A percentile compares a stretch with the other conserved stretches of the same genome.
phyloP scores from a whole-genome alignment of 192 early-diverging fungal genomes.

The Cetraspora pellucida region DNA sequence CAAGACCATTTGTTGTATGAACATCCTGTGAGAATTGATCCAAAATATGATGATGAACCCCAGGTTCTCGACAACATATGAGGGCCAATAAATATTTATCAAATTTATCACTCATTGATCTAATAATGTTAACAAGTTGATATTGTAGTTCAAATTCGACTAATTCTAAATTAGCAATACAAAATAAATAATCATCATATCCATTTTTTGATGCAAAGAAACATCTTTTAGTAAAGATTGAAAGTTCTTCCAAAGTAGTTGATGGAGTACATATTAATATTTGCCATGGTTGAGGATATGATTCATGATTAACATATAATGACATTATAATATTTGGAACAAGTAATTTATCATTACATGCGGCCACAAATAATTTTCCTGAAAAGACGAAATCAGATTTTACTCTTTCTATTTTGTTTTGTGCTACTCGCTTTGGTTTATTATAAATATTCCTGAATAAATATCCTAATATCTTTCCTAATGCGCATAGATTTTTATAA shows the following conservation, averaged over 20 bases:
- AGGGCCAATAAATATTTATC: conserved; percentile 22
- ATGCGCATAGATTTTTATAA: not conserved
- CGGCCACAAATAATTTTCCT: conserved; percentile 33
- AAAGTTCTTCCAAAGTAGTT: conserved; percentile 32
- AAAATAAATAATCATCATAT: conserved; percentile 32
- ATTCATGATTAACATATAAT: conserved; percentile 26
- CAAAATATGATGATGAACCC: not conserved
- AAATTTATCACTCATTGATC: not conserved
- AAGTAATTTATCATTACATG: conserved; percentile 28
- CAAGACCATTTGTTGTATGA: conserved; percentile 7
- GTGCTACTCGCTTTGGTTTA: not conserved
- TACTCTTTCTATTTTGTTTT: not conserved
- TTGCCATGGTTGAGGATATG: conserved; percentile 30
- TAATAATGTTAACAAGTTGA: conserved; percentile 29
- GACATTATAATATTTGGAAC: conserved; percentile 33
- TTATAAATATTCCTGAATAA: not conserved
- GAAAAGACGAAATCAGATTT: conserved; percentile 19
- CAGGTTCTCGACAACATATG: not conserved
- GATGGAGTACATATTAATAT: conserved; percentile 30
- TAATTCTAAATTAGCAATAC: conserved; percentile 35
- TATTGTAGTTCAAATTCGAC: conserved; percentile 32
- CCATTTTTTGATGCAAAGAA: conserved; percentile 30
- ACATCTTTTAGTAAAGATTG: conserved; percentile 29
- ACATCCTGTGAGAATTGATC: not conserved
- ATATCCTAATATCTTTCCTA: not conserved